Evolutionary conservation across 108 stramenopile species (phyloP).

Genomic region (Phaeodactylum tricornutum): DNA sequence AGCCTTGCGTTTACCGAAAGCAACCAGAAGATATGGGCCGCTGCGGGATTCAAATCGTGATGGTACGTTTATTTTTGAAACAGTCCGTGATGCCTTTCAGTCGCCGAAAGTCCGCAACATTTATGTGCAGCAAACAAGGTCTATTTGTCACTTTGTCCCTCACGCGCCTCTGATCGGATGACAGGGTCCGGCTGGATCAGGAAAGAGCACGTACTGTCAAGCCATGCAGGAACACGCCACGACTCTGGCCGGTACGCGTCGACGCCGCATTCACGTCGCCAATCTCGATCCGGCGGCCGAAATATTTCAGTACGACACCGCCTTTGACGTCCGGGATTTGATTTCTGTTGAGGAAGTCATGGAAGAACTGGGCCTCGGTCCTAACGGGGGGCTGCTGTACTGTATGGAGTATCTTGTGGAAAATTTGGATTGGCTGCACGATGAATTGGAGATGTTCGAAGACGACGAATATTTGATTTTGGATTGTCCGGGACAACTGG

Average conservation of each 20-base stretch:
- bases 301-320: slow-evolving; percentile 75
- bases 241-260: slow-evolving; percentile 37
- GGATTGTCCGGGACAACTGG: slow-evolving; percentile 98
- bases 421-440: slow-evolving; percentile 94
- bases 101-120: not conserved
- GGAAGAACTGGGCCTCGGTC: slow-evolving; percentile 93
- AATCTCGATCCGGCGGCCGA: slow-evolving; percentile 99
- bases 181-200: slow-evolving; percentile 78
- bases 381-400: slow-evolving; percentile 95
- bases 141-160: not conserved
- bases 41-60: slow-evolving; percentile 29
- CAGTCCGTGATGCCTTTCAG: not conserved
- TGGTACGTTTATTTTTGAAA: slow-evolving; percentile 13
- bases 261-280: slow-evolving; percentile 70
- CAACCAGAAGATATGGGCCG: too few species aligned
- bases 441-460: slow-evolving; percentile 68
- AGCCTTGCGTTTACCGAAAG: too few species aligned
- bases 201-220: slow-evolving; percentile 81
- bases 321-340: slow-evolving; percentile 88
- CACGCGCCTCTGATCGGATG: not conserved
- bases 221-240: slow-evolving; percentile 74
- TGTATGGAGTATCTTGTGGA: slow-evolving; percentile 98
- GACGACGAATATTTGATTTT: slow-evolving; percentile 90
- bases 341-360: slow-evolving; percentile 96
- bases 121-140: not conserved